phyloP scores from a whole-genome alignment of 2,329 filamentous ascomycete species.

The Colletotrichum aenigma region DNA sequence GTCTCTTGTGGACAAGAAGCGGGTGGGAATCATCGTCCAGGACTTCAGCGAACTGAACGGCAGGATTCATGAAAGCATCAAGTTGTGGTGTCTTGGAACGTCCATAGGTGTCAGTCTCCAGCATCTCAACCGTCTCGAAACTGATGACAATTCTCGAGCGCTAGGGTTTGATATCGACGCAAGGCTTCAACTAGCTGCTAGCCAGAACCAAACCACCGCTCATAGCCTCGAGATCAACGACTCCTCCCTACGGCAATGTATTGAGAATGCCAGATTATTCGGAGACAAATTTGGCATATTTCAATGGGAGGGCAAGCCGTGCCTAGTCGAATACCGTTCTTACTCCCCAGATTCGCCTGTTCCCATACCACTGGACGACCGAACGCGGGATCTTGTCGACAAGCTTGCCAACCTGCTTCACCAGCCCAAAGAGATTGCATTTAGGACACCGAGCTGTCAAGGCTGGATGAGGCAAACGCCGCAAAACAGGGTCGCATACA shows the following conservation, averaged over 20 bases:
- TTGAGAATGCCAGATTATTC: fast-evolving
- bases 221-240: not conserved
- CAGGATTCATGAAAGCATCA: not conserved
- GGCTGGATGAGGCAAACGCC: not conserved
- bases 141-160: not conserved
- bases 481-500: not conserved
- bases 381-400: fast-evolving
- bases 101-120: not conserved
- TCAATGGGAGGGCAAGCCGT: not conserved
- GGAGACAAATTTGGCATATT: not conserved
- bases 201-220: fast-evolving
- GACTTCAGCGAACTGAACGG: not conserved
- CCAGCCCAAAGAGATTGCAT: not conserved
- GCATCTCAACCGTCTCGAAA: not conserved
- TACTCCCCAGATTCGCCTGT: not conserved
- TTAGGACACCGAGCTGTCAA: fast-evolving
- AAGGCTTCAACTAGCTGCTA: not conserved
- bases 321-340: not conserved
- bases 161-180: not conserved
- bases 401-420: not conserved
- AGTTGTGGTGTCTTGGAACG: not conserved
- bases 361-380: not conserved
- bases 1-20: not conserved
- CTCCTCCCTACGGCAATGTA: fast-evolving
- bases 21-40: fast-evolving